Base-by-base conservation (phyloP, 371 early-diverging fungal genomes). In the Thermomucor indicae-seudaticae region DNA sequence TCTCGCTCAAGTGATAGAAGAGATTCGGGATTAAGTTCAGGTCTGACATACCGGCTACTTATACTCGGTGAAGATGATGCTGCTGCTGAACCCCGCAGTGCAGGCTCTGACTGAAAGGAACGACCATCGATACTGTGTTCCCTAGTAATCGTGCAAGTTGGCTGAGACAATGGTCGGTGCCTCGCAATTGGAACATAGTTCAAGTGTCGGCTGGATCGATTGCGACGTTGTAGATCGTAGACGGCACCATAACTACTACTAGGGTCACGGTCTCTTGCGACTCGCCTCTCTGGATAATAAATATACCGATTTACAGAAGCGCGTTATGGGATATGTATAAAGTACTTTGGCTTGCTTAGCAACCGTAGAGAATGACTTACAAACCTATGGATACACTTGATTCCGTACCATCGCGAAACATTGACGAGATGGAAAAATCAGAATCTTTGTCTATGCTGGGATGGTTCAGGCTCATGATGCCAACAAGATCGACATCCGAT, bases 401-500 rank as follows among this genome's bases (percentile, higher is more conserved):
- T 14, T 37, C 37, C 16, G 16, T 37, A 19, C 37, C 19, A 19
- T 37, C 19, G 11, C 14, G 19, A 37, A 16, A 37, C n/a, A n/a
- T n/a, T 37, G 37, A 37, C 5, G 37, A 37, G 5, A 37, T 14
- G 19, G 37, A 37, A 14, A 19, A 37, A 19, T 37, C 37, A 5
- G 37, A 37, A 35, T 29, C 47, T 3, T 35, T 32, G 37, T 47
- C 34, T 11, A 47, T 34, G 12, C 47, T 47, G 2, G 47, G 47
- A 30, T 47, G 47, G 25, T 47, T 47, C n/a, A 47, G 22, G 14
- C 47, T 47, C 4, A 25, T 37, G n/a, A 35, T 34, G 31, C 47
- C 47, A 14, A 35, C 11, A 10, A 35, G 24, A 16, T 37, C 24
- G 37, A 16, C 32, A 23, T 17, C 31, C 6, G 47, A 47, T 20